Base-by-base conservation (phyloP, 2,329 filamentous ascomycete species). In the Alternaria triticimaculans region DNA sequence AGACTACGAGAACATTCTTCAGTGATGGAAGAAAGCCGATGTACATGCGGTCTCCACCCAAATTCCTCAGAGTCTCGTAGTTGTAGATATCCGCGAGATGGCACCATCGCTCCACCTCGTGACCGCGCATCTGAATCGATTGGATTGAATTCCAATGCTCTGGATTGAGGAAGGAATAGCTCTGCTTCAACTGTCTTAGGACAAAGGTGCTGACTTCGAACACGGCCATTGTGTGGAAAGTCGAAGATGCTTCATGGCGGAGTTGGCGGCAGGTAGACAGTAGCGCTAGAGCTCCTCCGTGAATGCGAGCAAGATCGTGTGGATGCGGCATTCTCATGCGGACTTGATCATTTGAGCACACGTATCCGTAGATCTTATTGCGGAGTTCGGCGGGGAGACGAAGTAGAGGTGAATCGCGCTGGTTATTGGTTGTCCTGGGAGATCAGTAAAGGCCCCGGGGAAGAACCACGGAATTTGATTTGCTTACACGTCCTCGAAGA, bases 161-260 rank as follows among this genome's bases (percentile, higher is more conserved):
- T n/a, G 2, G n/a, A 15, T 37, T 37, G 4, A 9, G 15, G 3
- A n/a, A 0, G 3, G 10, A 0, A n/a, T 9, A 3, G 15, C 15
- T 1, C 4, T 10, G 0, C 0, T 10, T 37, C 2, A 37, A 0
- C 2, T 37, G 2, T 3, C 10, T 2, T 1, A 37, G 33, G 0
- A n/a, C 33, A 37, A 5, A 37, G 33, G 15, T 37, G 15, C 15
- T 37, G 33, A 37, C 2, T 3, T 37, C 4, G 33, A 37, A n/a
- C 8, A 37, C 33, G 3, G 33, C 8, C 15, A 37, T 37, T 37
- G 33, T 37, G 33, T 37, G 33, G 33, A 37, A 37, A 5, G 33
- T 37, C n/a, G 33, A 37, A n/a, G 1, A n/a, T n/a, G 33, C 1
- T 37, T 37, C 33, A 3, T 37, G 33, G 33, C 33, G 33, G 15